Conservation (phyloP, 2,329 filamentous ascomycete species). For the Trichoderma sp. region DNA sequence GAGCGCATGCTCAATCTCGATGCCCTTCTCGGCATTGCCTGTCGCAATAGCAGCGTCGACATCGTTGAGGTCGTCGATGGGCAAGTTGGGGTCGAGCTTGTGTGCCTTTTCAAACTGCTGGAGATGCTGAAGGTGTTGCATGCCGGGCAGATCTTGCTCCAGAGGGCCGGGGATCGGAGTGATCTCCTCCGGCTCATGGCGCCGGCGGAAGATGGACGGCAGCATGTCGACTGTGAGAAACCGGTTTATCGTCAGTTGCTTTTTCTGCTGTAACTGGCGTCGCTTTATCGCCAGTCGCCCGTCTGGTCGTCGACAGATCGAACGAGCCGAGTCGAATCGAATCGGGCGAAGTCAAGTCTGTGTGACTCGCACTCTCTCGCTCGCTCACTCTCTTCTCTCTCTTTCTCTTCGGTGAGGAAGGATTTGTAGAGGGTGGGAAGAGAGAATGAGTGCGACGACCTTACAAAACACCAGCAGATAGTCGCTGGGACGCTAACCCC, state of each 20-base stretch:
- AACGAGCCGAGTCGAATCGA: slow-evolving; percentile 19
- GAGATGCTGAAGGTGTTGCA: slow-evolving; percentile 49
- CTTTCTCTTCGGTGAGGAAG: background rate
- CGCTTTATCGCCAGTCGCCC: background rate
- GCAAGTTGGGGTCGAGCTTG: slow-evolving; percentile 65
- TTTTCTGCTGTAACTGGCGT: background rate
- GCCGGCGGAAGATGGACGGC: slow-evolving; percentile 46
- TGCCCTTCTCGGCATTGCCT: slow-evolving; percentile 56
- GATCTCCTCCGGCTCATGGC: slow-evolving; percentile 48
- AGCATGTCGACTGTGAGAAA: slow-evolving; percentile 31
- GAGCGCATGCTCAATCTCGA: slow-evolving; percentile 58
- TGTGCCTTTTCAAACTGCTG: slow-evolving; percentile 61
- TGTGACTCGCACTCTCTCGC: slow-evolving; percentile 4
- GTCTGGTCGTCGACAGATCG: slow-evolving; percentile 20
- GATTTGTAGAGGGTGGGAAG: slow-evolving; percentile 3
- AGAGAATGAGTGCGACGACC: slow-evolving; percentile 3
- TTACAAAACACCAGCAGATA: slow-evolving; percentile 6
- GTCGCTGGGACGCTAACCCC: slow-evolving; percentile 17
- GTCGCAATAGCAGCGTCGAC: slow-evolving; percentile 59
- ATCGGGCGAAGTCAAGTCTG: slow-evolving; percentile 13
- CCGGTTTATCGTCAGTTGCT: background rate
- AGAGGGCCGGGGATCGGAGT: slow-evolving; percentile 44
- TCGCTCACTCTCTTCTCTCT: background rate
- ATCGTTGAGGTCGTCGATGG: slow-evolving; percentile 62
- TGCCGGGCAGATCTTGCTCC: slow-evolving; percentile 43